Evolutionary conservation across 306 rosid species (phyloP).

Genomic region (Quercus dentata): DNA sequence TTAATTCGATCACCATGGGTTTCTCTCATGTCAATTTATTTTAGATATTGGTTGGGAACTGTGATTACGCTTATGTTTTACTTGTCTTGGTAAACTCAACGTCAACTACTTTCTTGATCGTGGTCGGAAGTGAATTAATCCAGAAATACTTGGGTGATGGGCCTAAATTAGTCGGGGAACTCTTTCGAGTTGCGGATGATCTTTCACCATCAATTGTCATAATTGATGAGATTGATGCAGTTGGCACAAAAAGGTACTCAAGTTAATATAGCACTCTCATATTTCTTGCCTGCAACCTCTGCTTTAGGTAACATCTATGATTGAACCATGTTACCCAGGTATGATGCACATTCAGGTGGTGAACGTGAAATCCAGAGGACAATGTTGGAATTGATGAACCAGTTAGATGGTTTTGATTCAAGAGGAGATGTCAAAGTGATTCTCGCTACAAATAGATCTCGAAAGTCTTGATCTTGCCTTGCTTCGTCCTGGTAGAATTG

Average conservation of each 20-base stretch:
- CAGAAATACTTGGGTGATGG: too few species aligned
- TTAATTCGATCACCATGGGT: too few species aligned
- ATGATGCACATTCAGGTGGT: conserved; percentile 62
- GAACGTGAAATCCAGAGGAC: conserved; percentile 60
- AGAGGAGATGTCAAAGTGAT: conserved; percentile 63
- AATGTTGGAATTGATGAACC: conserved; percentile 56
- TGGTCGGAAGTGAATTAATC: too few species aligned
- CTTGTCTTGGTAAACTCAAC: too few species aligned
- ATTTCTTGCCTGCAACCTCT: not conserved
- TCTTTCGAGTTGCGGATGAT: too few species aligned
- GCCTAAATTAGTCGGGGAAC: too few species aligned
- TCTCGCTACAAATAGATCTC: conserved; percentile 47
- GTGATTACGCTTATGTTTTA: too few species aligned
- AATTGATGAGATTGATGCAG: conserved; percentile 62
- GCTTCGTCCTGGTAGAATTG: conserved; percentile 59
- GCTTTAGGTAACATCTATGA: not conserved
- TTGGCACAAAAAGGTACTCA: conserved; percentile 60
- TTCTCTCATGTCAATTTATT: too few species aligned
- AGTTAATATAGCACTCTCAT: not conserved
- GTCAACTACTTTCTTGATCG: too few species aligned
- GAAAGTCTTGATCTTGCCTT: conserved; percentile 61
- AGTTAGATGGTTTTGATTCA: conserved; percentile 56
- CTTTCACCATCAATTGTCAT: conserved; percentile 19
- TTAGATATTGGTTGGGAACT: too few species aligned
- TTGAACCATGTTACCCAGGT: conserved; percentile 19